A percentile compares a stretch with the other conserved stretches of the same genome.
Conservation (phyloP, 192 early-diverging fungal species). For the Chytriomyces sp. region DNA sequence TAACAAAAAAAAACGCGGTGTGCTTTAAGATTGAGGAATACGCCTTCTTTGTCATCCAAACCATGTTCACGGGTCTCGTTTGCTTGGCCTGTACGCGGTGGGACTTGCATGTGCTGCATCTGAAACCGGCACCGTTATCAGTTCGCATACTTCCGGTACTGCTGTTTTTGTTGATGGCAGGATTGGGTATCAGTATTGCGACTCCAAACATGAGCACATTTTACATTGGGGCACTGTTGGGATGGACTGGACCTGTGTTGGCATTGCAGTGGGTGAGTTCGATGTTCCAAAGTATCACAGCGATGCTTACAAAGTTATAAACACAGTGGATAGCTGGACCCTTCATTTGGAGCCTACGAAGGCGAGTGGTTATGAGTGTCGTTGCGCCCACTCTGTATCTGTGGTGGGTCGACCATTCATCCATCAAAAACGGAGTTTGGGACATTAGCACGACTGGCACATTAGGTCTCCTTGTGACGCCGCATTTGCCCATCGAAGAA, state of each 20-base stretch:
- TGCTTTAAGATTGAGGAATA: conserved; percentile 56
- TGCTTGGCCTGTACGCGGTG: conserved; percentile 16
- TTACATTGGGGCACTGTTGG: conserved; percentile 54
- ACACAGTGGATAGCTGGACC: conserved; percentile 43
- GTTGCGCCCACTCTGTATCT: conserved; percentile 51
- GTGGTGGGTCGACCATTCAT: conserved; percentile 53
- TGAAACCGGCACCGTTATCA: conserved; percentile 1
- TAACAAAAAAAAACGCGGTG: neutral
- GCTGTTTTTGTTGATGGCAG: neutral
- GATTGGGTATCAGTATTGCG: conserved; percentile 27
- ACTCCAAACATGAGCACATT: conserved; percentile 46
- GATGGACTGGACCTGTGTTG: conserved; percentile 54
- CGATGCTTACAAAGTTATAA: neutral
- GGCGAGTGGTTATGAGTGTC: conserved; percentile 26
- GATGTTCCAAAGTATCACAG: neutral
- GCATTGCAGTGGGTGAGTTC: conserved; percentile 51
- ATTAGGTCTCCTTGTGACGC: conserved; percentile 45
- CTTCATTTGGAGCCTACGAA: conserved; percentile 48
- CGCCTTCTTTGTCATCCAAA: conserved; percentile 63
- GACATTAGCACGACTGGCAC: conserved; percentile 47
- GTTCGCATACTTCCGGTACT: neutral
- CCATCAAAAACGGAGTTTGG: conserved; percentile 55
- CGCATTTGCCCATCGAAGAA: conserved; percentile 59
- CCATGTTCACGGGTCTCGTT: conserved; percentile 46
- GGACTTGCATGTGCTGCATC: conserved; percentile 17